A percentile compares a stretch with the other conserved stretches of the same genome.
Evolutionary conservation across 345 rosid genomes (phyloP).

Genomic region (Corchorus capsularis): DNA sequence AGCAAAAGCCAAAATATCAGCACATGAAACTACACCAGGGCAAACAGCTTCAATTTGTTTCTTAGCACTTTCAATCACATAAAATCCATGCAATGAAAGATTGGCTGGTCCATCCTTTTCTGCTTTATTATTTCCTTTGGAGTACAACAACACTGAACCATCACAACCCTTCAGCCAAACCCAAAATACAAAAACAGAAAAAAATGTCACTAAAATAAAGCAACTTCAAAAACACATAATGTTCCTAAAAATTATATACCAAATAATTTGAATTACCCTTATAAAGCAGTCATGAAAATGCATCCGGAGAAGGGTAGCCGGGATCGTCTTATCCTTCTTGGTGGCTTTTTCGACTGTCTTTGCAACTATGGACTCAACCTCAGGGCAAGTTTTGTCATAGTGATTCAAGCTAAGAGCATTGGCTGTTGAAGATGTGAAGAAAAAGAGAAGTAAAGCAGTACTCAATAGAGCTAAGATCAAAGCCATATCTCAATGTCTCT

Average conservation of each 20-base stretch:
- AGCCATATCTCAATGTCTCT: constrained; percentile 24
- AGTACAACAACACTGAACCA: constrained; percentile 42
- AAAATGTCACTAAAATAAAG: too few species aligned
- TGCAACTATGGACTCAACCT: constrained; percentile 33
- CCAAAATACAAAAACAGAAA: not conserved
- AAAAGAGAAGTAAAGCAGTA: constrained; percentile 28
- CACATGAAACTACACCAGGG: constrained; percentile 51
- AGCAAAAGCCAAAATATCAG: constrained; percentile 53
- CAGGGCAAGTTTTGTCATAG: constrained; percentile 50
- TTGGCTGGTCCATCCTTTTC: constrained; percentile 53
- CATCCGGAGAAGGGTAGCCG: constrained; percentile 51
- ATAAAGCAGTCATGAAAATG: constrained; percentile 57
- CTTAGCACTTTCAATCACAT: constrained; percentile 50
- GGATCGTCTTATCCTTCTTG: constrained; percentile 39
- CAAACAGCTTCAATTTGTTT: constrained; percentile 41
- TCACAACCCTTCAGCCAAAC: constrained; percentile 42
- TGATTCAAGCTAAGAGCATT: constrained; percentile 43
- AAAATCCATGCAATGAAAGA: constrained; percentile 45
- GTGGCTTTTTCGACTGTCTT: constrained; percentile 35
- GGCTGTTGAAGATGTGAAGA: constrained; percentile 20
- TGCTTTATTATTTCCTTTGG: constrained; percentile 41
- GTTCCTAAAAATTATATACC: not conserved
- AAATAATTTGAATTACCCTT: constrained; percentile 30
- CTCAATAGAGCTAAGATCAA: constrained; percentile 23
- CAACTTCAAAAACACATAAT: not conserved